Evolutionary conservation across 257 asterid genomes (phyloP).

Genomic region (Fraxinus cuspidata): DNA sequence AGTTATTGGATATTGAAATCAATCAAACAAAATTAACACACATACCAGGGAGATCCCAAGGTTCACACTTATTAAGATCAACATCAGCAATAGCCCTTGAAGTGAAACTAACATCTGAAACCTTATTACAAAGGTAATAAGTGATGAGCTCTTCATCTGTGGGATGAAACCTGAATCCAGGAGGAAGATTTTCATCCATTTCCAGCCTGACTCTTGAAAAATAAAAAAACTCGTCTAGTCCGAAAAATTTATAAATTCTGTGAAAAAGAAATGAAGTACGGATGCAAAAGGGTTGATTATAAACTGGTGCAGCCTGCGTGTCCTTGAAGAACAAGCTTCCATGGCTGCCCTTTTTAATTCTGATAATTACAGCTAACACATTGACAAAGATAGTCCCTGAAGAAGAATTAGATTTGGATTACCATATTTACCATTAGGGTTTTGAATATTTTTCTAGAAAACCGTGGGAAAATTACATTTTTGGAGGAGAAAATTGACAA

Average conservation of each 20-base stretch:
- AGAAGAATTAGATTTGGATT: constrained; percentile 19
- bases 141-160: constrained; percentile 84
- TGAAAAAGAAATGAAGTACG: constrained; percentile 31
- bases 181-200: constrained; percentile 81
- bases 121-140: constrained; percentile 60
- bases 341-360: constrained; percentile 36
- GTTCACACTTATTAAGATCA: constrained; percentile 80
- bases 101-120: constrained; percentile 51
- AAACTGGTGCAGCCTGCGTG: constrained; percentile 35
- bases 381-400: constrained; percentile 72
- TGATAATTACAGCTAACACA: constrained; percentile 70
- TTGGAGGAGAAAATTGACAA: neutral
- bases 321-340: constrained; percentile 63
- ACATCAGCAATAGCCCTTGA: constrained; percentile 62
- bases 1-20: neutral
- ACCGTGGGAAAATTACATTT: neutral
- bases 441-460: neutral
- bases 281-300: constrained; percentile 13
- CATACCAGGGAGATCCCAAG: constrained; percentile 95
- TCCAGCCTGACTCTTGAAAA: neutral
- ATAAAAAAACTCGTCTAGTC: neutral
- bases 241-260: neutral
- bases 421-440: neutral
- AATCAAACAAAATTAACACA: neutral
- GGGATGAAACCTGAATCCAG: constrained; percentile 87